These are phyloP conservation scores for Leccinum imitatum DNA, from an alignment of 768 basidiomycete genomes.

Conservation along the genomic window DNA sequence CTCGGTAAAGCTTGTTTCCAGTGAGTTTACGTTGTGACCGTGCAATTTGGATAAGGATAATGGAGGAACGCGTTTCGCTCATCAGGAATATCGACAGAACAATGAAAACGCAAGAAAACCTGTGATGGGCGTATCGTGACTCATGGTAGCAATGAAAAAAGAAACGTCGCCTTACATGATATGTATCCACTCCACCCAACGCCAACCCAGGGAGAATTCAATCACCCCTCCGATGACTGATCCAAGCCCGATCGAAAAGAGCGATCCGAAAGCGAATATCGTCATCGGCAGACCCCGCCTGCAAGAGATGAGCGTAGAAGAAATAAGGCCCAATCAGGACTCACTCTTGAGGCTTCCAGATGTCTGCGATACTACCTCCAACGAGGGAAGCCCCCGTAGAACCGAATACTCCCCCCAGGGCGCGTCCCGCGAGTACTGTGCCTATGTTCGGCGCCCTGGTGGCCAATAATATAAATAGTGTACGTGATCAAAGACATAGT, in stretches of 20 bases:
- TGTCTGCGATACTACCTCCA: slow-evolving; percentile 67
- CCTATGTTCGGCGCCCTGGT: slow-evolving; percentile 45
- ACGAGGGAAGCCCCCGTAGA: slow-evolving; percentile 67
- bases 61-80: slow-evolving; percentile 69
- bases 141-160: neutral
- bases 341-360: slow-evolving; percentile 63
- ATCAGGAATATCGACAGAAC: slow-evolving; percentile 52
- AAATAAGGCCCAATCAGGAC: slow-evolving; percentile 13
- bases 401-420: slow-evolving; percentile 61
- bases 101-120: slow-evolving; percentile 51
- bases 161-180: slow-evolving; percentile 43
- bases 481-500: neutral
- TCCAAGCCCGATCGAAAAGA: slow-evolving; percentile 62
- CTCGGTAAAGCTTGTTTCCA: slow-evolving; percentile 57
- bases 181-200: slow-evolving; percentile 83
- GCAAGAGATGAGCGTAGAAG: neutral
- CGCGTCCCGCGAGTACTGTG: slow-evolving; percentile 57
- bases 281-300: slow-evolving; percentile 81
- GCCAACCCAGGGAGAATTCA: slow-evolving; percentile 62
- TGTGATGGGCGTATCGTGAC: slow-evolving; percentile 24
- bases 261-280: slow-evolving; percentile 56
- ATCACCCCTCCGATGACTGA: slow-evolving; percentile 65
- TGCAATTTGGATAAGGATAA: slow-evolving; percentile 67
- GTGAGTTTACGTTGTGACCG: slow-evolving; percentile 61
- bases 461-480: neutral